These are phyloP conservation scores for Parathielavia hyrcaniae DNA, from an alignment of 495 filamentous ascomycete genomes.

Conservation along the genomic window DNA sequence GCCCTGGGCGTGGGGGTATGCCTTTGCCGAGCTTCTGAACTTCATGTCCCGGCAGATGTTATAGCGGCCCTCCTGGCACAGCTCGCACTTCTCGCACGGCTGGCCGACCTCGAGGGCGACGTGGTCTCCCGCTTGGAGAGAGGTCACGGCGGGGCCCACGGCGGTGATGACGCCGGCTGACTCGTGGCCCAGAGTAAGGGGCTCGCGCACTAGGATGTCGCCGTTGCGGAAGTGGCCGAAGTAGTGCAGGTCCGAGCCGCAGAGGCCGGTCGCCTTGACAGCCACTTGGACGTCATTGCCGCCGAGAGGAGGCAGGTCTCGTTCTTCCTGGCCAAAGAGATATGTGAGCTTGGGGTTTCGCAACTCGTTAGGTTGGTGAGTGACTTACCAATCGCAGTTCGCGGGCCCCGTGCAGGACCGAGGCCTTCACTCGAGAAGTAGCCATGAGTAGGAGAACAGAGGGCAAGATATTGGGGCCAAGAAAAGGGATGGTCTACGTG, in stretches of 20 bases:
- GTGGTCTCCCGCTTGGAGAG: slow-evolving; percentile 55
- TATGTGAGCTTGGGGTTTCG: not conserved
- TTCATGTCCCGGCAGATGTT: slow-evolving; percentile 78
- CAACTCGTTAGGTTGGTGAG: not conserved
- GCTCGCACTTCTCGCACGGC: slow-evolving; percentile 63
- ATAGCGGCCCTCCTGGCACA: slow-evolving; percentile 64
- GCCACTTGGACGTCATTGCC: slow-evolving; percentile 53
- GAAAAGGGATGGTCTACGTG: not conserved
- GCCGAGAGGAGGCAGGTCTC: slow-evolving; percentile 37
- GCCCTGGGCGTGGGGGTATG: slow-evolving; percentile 72
- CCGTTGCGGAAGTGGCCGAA: slow-evolving; percentile 62
- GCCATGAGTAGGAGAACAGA: slow-evolving; percentile 13
- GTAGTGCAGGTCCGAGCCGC: slow-evolving; percentile 66
- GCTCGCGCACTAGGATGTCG: slow-evolving; percentile 57
- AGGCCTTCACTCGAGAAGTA: slow-evolving; percentile 45
- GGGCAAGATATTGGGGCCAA: not conserved
- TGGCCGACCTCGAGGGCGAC: slow-evolving; percentile 82
- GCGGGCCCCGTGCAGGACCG: slow-evolving; percentile 62
- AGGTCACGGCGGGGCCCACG: slow-evolving; percentile 43
- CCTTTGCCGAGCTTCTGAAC: slow-evolving; percentile 74
- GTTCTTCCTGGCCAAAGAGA: slow-evolving; percentile 42
- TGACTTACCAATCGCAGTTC: slow-evolving; percentile 58
- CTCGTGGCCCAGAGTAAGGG: slow-evolving; percentile 58
- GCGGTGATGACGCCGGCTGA: slow-evolving; percentile 53
- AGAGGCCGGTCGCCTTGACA: slow-evolving; percentile 56